These are phyloP conservation scores for Cicer bijugum DNA, from an alignment of 306 rosid genomes.

Conservation along the genomic window DNA sequence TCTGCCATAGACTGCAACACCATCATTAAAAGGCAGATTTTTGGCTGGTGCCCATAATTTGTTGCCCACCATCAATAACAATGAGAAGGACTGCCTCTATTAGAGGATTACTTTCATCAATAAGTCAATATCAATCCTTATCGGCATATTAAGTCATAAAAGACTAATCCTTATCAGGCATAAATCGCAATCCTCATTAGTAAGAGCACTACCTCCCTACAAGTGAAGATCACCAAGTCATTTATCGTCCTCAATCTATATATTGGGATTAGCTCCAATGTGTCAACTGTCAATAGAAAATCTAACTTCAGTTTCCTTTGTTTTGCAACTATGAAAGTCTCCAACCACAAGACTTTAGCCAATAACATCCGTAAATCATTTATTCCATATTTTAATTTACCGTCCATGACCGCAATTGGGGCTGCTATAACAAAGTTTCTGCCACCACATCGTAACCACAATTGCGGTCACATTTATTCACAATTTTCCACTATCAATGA, in stretches of 20 bases:
- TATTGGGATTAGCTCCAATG: neutral
- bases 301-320: slow-evolving; percentile 4
- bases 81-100: neutral
- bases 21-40: neutral
- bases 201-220: neutral
- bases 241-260: neutral
- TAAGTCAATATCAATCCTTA: neutral
- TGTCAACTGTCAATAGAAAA: neutral
- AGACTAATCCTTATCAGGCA: slow-evolving; percentile 5
- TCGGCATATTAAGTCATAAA: slow-evolving; percentile 16
- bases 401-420: neutral
- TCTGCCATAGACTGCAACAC: neutral
- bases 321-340: slow-evolving; percentile 4
- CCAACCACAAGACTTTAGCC: neutral
- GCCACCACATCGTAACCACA: neutral
- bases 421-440: neutral
- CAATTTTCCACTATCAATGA: neutral
- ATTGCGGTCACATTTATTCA: neutral
- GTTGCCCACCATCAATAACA: neutral
- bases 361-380: neutral
- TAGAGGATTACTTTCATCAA: slow-evolving; percentile 3
- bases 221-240: slow-evolving; percentile 28
- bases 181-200: slow-evolving; percentile 17
- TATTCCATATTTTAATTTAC: neutral
- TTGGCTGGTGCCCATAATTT: neutral